phyloP scores from a whole-genome alignment of 129 eudicot species.

The carrot (Daucus carota) region DH1_v3.0 NC_030385.2:11120501-11121000 shows the following conservation, averaged over 20 bases:
- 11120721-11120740: slow-evolving; percentile 20
- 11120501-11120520: slow-evolving; percentile 66
- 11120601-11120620: slow-evolving; percentile 25
- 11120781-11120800: neutral
- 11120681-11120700: neutral
- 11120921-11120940: no score
- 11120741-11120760: slow-evolving; percentile 27
- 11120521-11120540: slow-evolving; percentile 69
- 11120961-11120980: no score
- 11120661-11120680: neutral
- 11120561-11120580: slow-evolving; percentile 39
- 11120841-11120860: neutral
- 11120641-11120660: slow-evolving; percentile 19
- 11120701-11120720: neutral
- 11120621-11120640: slow-evolving; percentile 16
- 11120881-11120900: no score
- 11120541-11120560: slow-evolving; percentile 59
- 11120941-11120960: no score
- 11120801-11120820: neutral
- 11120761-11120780: neutral
- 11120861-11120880: no score
- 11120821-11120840: neutral
- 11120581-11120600: neutral
- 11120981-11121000: no score
- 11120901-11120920: no score